Conservation (phyloP, 1,139 yeast species). For the Diutina siamensis region DNA sequence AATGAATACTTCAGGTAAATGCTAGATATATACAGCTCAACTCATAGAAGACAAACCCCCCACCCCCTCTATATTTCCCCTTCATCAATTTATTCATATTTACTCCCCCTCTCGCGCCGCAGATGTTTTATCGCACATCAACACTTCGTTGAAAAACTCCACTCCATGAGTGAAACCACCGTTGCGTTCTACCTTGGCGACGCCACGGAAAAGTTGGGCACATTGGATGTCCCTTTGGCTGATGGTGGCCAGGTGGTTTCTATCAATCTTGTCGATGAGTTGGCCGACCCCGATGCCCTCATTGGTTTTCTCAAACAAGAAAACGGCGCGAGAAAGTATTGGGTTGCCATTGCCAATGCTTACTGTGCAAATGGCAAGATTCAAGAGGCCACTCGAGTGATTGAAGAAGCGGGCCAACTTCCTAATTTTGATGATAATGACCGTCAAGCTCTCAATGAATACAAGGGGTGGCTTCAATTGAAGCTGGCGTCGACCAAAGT, state of each 20-base stretch:
- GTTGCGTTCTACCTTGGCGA: constrained; percentile 22
- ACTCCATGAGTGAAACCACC: constrained; percentile 11
- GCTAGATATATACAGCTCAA: too few species aligned
- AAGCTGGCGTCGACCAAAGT: constrained; percentile 10
- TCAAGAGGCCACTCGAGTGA: constrained; percentile 38
- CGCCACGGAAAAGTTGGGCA: constrained; percentile 21
- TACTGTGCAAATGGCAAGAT: constrained; percentile 54
- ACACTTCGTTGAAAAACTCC: neutral
- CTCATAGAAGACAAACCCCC: too few species aligned
- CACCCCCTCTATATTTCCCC: too few species aligned
- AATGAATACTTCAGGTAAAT: too few species aligned
- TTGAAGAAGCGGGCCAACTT: neutral
- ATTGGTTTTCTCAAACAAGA: constrained; percentile 71
- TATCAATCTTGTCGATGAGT: constrained; percentile 39
- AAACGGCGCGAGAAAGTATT: constrained; percentile 60
- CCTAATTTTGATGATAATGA: neutral
- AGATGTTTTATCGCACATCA: too few species aligned
- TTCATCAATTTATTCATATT: too few species aligned
- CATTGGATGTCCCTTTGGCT: constrained; percentile 55
- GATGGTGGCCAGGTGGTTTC: constrained; percentile 57
- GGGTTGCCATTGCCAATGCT: constrained; percentile 78
- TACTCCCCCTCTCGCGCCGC: too few species aligned
- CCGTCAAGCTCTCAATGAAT: neutral
- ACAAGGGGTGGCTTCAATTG: constrained; percentile 18
- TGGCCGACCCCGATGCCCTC: constrained; percentile 81